phyloP scores from a whole-genome alignment of 257 asterid species.

The Penstemon eatonii region DNA sequence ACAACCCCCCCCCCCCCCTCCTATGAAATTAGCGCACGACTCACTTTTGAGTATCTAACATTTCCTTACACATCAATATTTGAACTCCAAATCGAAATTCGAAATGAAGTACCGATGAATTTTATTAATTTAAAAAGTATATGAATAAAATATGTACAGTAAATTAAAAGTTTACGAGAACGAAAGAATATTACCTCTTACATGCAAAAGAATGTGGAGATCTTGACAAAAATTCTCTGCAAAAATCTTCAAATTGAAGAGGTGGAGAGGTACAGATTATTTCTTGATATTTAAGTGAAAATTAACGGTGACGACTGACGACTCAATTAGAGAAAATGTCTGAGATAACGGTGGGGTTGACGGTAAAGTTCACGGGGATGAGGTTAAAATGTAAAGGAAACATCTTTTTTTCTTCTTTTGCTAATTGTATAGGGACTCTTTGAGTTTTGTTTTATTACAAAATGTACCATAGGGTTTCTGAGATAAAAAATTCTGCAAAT shows the following conservation, averaged over 20 bases:
- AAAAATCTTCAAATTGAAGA: constrained; percentile 20
- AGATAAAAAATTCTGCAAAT: no score
- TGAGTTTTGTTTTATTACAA: no score
- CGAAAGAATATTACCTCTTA: constrained; percentile 29
- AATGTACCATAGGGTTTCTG: no score
- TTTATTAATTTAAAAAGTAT: constrained; percentile 24
- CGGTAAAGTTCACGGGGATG: no score
- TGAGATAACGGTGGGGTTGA: constrained; percentile 10
- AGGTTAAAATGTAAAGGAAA: no score
- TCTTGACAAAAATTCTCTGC: constrained; percentile 38
- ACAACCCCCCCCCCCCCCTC: background rate
- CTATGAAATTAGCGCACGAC: constrained; percentile 24
- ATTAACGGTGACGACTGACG: constrained; percentile 35
- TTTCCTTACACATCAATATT: constrained; percentile 6
- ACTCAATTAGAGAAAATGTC: constrained; percentile 35
- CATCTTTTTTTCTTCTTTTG: no score
- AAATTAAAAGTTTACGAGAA: background rate
- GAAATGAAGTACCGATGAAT: constrained; percentile 1
- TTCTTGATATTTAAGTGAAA: constrained; percentile 22
- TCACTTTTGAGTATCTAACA: constrained; percentile 2
- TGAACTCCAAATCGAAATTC: constrained; percentile 18
- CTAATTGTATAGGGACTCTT: no score
- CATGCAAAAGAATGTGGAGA: constrained; percentile 28
- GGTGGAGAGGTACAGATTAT: background rate
- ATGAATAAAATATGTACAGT: constrained; percentile 18